Conservation (phyloP, 2,329 filamentous ascomycete species). For the Corinectria fuckeliana region DNA sequence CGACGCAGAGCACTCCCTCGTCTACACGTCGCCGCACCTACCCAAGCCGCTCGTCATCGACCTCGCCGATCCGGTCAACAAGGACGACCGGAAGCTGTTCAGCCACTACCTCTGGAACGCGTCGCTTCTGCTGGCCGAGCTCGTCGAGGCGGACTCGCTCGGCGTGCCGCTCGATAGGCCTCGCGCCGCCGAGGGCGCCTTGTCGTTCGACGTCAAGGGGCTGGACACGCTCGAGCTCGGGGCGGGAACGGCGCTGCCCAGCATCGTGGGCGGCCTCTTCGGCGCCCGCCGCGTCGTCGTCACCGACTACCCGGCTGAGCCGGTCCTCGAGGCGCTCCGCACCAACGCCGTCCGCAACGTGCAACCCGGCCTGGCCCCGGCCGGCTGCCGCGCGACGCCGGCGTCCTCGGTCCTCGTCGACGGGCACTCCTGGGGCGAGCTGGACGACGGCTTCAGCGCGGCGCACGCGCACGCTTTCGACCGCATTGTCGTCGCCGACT, state of each 20-base stretch:
- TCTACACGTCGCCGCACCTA: constrained; percentile 63
- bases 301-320: constrained; percentile 71
- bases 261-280: constrained; percentile 55
- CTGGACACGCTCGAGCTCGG: constrained; percentile 69
- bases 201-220: constrained; percentile 55
- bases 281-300: constrained; percentile 60
- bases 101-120: constrained; percentile 79
- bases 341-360: constrained; percentile 64
- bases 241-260: constrained; percentile 66
- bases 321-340: constrained; percentile 64
- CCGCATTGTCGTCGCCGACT: constrained; percentile 73
- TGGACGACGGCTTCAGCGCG: constrained; percentile 43
- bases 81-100: constrained; percentile 66
- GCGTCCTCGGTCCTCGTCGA: constrained; percentile 50
- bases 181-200: constrained; percentile 11
- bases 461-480: constrained; percentile 54
- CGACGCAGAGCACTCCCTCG: constrained; percentile 62
- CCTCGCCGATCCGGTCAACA: constrained; percentile 55
- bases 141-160: constrained; percentile 58
- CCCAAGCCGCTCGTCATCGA: constrained; percentile 52
- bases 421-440: constrained; percentile 71
- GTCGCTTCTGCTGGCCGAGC: constrained; percentile 60
- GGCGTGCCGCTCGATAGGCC: constrained; percentile 25
- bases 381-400: constrained; percentile 22
- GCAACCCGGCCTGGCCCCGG: constrained; percentile 41